These are phyloP conservation scores for Suhomyces wounanorum DNA, from an alignment of 1,139 yeast genomes.

Conservation along the genomic window DNA sequence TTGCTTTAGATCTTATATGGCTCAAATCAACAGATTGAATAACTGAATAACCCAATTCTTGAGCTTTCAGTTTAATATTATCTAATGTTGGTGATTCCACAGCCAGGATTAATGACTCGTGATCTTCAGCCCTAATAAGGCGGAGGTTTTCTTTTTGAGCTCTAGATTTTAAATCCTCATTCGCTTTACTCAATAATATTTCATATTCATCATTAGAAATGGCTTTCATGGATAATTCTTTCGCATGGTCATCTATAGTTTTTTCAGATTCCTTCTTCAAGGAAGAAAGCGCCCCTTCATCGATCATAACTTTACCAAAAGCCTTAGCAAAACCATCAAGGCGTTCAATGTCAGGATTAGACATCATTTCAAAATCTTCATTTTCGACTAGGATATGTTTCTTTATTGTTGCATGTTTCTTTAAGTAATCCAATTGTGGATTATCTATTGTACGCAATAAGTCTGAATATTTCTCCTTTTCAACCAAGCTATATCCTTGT, in stretches of 20 bases:
- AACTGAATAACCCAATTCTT: conserved; percentile 17
- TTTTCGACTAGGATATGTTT: conserved; percentile 19
- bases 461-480: background rate
- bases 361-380: conserved; percentile 19
- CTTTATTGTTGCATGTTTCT: conserved; percentile 10
- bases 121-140: conserved; percentile 12
- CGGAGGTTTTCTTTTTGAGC: conserved; percentile 20
- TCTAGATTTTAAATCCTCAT: conserved; percentile 24
- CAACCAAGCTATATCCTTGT: conserved; percentile 7
- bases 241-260: conserved; percentile 19
- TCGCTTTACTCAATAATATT: conserved; percentile 9
- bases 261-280: conserved; percentile 17
- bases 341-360: conserved; percentile 14
- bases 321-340: conserved; percentile 14
- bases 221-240: conserved; percentile 17
- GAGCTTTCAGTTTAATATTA: conserved; percentile 15
- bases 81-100: conserved; percentile 19
- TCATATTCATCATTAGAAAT: conserved; percentile 18
- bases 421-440: conserved; percentile 17
- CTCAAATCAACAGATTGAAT: conserved; percentile 16
- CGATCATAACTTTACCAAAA: conserved; percentile 19
- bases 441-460: background rate
- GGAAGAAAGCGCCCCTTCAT: conserved; percentile 13
- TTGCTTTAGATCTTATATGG: conserved; percentile 15
- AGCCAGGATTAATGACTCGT: conserved; percentile 8